phyloP scores from a whole-genome alignment of 495 filamentous ascomycete species.

The Penicillium soppii region DNA sequence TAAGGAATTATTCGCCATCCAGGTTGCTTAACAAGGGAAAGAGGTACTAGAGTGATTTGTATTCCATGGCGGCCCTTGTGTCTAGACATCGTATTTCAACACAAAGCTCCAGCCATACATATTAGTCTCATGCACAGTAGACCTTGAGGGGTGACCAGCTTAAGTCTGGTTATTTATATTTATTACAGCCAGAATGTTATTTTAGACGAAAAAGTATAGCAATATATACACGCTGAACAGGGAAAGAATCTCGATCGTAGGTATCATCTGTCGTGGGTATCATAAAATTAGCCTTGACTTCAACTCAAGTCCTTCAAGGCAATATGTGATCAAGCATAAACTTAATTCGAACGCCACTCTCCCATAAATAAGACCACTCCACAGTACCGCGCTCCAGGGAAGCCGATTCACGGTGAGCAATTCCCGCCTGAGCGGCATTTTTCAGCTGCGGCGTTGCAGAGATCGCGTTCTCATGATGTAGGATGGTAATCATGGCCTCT shows the following conservation, averaged over 20 bases:
- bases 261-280: constrained; percentile 13
- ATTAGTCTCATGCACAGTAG: too few species aligned
- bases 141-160: too few species aligned
- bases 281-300: constrained; percentile 6
- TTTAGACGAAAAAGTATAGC: too few species aligned
- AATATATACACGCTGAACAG: not conserved
- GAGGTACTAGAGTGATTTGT: too few species aligned
- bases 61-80: too few species aligned
- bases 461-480: constrained; percentile 45
- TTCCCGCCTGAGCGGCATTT: constrained; percentile 59
- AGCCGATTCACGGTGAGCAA: constrained; percentile 54
- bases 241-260: constrained; percentile 3
- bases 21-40: too few species aligned
- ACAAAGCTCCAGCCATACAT: too few species aligned
- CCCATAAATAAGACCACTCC: constrained; percentile 39
- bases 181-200: too few species aligned
- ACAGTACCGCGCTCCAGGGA: constrained; percentile 37
- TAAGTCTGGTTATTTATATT: too few species aligned
- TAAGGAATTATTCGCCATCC: too few species aligned
- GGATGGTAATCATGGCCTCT: constrained; percentile 65
- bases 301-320: not conserved
- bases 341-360: constrained; percentile 42
- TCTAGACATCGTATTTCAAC: too few species aligned
- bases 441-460: constrained; percentile 46
- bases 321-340: constrained; percentile 32